Base-by-base conservation (phyloP, 306 rosid species). In the Canavalia ensiformis region DNA sequence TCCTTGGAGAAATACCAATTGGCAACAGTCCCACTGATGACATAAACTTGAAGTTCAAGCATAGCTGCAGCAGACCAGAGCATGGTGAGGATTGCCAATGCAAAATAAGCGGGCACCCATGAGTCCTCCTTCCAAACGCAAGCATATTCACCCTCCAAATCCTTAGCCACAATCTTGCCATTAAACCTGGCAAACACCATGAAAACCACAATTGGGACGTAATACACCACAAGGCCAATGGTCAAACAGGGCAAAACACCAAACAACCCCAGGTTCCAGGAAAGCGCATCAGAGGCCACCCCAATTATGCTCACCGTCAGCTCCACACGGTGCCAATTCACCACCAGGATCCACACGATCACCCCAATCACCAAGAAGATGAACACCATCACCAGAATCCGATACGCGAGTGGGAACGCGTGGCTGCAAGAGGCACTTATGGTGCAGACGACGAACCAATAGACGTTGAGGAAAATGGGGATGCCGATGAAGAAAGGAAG, bases 101-200 rank as follows among this genome's bases (percentile, higher is more conserved):
- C 94, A 78, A 80, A 95, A 82, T 93, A 95, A 58, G 96, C 96
- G 0, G 98, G 96, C 44, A 95, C 98, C 99, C 99, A 95, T 3
- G 87, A 68, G 39, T 95, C 99, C 81, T 91, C 84, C 86, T 91
- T 88, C 98, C 98, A 95, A 76, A 87, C 93, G 74, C 99, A 95
- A 12, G 28, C 82, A 76, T 89, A 88, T 73, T 50, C 83, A 60
- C 92, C 91, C 12, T 44, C 11, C 7, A 82, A 82, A 55, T 82
- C 71, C 77, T 75, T 80, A 0, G 82, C 72, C 60, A 72, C 88
- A 71, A 91, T 80, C 79, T 88, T 83, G 57, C 99, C 99, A 72
- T 95, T 95, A 44, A 82, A 70, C 87, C 87, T 90, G 6, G 98
- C 87, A 76, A 88, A 91, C 67, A 93, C 91, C 88, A 93, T 77